Percentiles rank a stretch among this genome's conserved stretches.
phyloP scores from a whole-genome alignment of 2,329 filamentous ascomycete genomes.

The Penicillium sp. region DNA sequence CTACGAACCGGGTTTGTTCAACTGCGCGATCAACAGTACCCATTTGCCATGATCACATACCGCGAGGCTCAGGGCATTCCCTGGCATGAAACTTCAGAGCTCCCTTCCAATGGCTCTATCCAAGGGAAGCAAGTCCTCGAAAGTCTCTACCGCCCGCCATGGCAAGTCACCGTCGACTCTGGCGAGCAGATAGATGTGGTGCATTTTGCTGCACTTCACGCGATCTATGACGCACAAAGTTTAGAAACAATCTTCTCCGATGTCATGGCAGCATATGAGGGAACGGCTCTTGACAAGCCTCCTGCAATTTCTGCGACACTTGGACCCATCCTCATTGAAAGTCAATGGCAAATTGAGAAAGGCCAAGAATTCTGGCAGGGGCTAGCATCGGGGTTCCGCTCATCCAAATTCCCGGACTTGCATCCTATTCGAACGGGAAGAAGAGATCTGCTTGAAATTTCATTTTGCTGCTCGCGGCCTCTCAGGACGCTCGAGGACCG shows the following conservation, averaged over 20 bases:
- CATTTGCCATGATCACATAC: slow-evolving; percentile 75
- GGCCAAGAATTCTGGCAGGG: slow-evolving; percentile 62
- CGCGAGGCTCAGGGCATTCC: slow-evolving; percentile 36
- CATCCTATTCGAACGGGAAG: slow-evolving; percentile 56
- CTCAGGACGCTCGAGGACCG: slow-evolving; percentile 52
- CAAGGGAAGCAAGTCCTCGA: slow-evolving; percentile 35
- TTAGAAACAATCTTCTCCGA: slow-evolving; percentile 63
- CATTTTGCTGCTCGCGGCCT: slow-evolving; percentile 40
- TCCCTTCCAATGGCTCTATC: background rate
- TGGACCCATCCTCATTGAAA: slow-evolving; percentile 44
- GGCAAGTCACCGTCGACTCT: slow-evolving; percentile 57
- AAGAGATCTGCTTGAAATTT: slow-evolving; percentile 34
- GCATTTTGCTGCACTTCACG: slow-evolving; percentile 67
- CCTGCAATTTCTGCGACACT: slow-evolving; percentile 45
- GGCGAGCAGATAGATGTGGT: slow-evolving; percentile 29
- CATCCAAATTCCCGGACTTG: slow-evolving; percentile 74
- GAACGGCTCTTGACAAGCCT: slow-evolving; percentile 18
- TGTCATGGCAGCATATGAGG: slow-evolving; percentile 47
- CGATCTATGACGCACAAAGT: slow-evolving; percentile 80
- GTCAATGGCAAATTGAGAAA: slow-evolving; percentile 28
- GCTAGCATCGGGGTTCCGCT: slow-evolving; percentile 52
- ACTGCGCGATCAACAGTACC: slow-evolving; percentile 56
- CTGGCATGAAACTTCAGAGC: slow-evolving; percentile 32
- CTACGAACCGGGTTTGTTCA: slow-evolving; percentile 71
- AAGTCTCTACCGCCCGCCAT: slow-evolving; percentile 57